A percentile compares a stretch with the other conserved stretches of the same genome.
Evolutionary conservation across 805 yeast genomes (phyloP).

Genomic region (Cyberlindnera galapagoensis): DNA sequence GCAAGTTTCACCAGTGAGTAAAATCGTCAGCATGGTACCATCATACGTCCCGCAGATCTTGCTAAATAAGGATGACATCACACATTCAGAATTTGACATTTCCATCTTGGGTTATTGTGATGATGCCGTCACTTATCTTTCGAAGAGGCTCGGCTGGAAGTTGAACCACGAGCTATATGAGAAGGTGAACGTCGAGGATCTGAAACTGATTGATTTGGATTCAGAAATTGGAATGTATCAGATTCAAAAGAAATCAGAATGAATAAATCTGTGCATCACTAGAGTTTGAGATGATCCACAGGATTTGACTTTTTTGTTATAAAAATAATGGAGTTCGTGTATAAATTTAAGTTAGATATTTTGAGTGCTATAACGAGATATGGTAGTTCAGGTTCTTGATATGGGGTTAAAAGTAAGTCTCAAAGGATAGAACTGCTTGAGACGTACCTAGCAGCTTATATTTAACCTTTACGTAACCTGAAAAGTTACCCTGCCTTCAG

Average conservation of each 20-base stretch:
- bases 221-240: conserved; percentile 29
- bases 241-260: conserved; percentile 14
- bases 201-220: conserved; percentile 25
- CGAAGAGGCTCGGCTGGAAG: conserved; percentile 52
- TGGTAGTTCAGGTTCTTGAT: too few species aligned
- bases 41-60: conserved; percentile 76
- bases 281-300: too few species aligned
- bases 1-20: conserved; percentile 88
- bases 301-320: too few species aligned
- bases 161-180: conserved; percentile 49
- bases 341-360: too few species aligned
- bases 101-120: conserved; percentile 77
- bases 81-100: conserved; percentile 74
- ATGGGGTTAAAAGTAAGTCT: too few species aligned
- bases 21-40: conserved; percentile 70
- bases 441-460: too few species aligned
- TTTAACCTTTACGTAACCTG: too few species aligned
- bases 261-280: too few species aligned
- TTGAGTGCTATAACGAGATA: too few species aligned
- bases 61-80: conserved; percentile 70
- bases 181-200: conserved; percentile 27
- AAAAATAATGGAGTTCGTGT: too few species aligned
- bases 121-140: conserved; percentile 63
- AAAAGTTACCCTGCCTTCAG: too few species aligned
- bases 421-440: too few species aligned